Evolutionary conservation across 2,329 filamentous ascomycete species (phyloP), one percentile per base, ranked within the genome.

Genomic region (Aureobasidium sp.): DNA sequence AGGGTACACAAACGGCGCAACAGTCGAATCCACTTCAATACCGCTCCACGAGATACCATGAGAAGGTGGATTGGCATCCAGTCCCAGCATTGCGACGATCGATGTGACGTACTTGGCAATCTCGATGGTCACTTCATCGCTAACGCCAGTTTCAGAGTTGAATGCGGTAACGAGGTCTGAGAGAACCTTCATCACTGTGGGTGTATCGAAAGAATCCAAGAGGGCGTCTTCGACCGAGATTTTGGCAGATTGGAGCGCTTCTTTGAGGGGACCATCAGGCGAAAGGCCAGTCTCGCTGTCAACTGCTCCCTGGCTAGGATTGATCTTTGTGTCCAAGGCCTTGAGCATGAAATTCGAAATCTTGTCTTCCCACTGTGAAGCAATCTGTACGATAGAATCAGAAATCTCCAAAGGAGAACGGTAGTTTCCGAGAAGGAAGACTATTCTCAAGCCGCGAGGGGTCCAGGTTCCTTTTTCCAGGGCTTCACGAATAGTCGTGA

Each of bases 321-420:
- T 57, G 5, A 49, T 64, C 58, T 78, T 72, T 3, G 81, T 71
- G 66, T 84, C 82, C 47, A 78, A 79, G 31, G 81, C 75, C 65
- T 85, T 85, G 64, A 85, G 75, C 72, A 87, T 87, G 71, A 87
- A 87, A 72, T 86, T 87, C 73, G 88, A 89, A 34, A 96, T 78
- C 20, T 87, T 87, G 55, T 86, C 85, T 72, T 97, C 92, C 89
- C 91, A 96, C 48, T 82, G 84, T 63, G 86, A 84, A 7, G 88
- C 88, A 68, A 87, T 84, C 47, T 85, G 85, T 63, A 90, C 82
- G 76, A 96, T 86, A 61, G 92, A 90, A 1, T 88, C 86, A 0
- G 91, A 93, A 65, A 97, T 94, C 71, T 97, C 93, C 36, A 97
- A 87, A 1, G 91, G 90, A 55, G 96, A 90, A 68, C 90, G 90